Percentiles rank a stretch among this genome's conserved stretches.
Evolutionary conservation across 345 rosid species (phyloP).

Genomic region (Populus euphratica): DNA sequence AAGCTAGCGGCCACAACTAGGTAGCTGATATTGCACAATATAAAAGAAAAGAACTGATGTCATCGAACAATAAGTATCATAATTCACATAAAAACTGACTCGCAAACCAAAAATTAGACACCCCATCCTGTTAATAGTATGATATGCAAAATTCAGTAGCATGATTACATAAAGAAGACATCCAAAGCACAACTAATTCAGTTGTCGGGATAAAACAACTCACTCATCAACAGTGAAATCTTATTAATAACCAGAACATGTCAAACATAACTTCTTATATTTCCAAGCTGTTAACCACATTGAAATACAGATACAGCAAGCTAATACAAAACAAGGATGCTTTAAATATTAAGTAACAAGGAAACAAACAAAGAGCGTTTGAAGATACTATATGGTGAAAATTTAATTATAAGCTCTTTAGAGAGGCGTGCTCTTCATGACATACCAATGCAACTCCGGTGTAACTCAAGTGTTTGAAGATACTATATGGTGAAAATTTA

Average conservation of each 20-base stretch:
- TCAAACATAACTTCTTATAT: background rate
- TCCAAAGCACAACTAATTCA: background rate
- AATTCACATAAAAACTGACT: background rate
- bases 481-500: background rate
- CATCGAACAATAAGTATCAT: constrained; percentile 1
- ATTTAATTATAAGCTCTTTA: background rate
- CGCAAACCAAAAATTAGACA: background rate
- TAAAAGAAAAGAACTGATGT: constrained; percentile 15
- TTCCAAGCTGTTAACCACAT: background rate
- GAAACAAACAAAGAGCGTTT: too few species aligned
- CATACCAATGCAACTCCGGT: background rate
- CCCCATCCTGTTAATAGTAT: background rate
- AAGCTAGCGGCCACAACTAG: constrained; percentile 77
- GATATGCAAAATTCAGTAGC: background rate
- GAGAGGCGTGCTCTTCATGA: background rate
- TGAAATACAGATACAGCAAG: background rate
- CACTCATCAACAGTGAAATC: background rate
- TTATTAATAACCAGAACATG: background rate
- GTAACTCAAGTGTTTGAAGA: background rate
- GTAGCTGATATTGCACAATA: constrained; percentile 49
- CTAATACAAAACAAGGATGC: background rate
- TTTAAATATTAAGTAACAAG: background rate
- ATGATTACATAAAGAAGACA: background rate
- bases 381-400: background rate
- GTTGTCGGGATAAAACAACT: background rate